phyloP scores from a whole-genome alignment of 495 filamentous ascomycete species.

The Astrothelium macrocarpum region DNA sequence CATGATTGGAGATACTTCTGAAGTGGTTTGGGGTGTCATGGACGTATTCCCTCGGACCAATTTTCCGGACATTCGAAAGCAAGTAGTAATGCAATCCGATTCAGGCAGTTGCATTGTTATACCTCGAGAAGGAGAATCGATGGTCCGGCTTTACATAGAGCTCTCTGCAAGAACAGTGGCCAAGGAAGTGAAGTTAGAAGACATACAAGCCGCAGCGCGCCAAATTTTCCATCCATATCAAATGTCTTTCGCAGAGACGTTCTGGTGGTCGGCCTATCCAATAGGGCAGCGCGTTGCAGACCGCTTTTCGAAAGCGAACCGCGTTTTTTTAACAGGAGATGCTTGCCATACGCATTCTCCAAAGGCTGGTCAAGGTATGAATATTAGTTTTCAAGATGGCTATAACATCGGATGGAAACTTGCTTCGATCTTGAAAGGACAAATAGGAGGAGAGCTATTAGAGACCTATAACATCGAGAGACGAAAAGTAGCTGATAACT shows the following conservation, averaged over 20 bases:
- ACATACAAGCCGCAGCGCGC: slow-evolving; percentile 48
- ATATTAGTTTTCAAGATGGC: slow-evolving; percentile 9
- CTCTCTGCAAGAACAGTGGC: slow-evolving; percentile 44
- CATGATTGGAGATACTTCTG: slow-evolving; percentile 66
- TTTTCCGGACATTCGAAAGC: slow-evolving; percentile 66
- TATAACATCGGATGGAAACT: slow-evolving; percentile 10
- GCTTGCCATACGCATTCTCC: slow-evolving; percentile 76
- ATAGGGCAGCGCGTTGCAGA: slow-evolving; percentile 52
- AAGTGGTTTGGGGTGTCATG: slow-evolving; percentile 76
- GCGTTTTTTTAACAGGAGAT: slow-evolving; percentile 72
- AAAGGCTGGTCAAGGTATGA: slow-evolving; percentile 65
- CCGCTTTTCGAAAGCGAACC: slow-evolving; percentile 43
- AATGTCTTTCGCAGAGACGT: slow-evolving; percentile 42
- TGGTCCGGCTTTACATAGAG: slow-evolving; percentile 55
- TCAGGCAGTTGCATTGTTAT: slow-evolving; percentile 51
- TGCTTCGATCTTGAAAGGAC: slow-evolving; percentile 31
- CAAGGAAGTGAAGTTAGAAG: slow-evolving; percentile 38
- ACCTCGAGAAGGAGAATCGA: slow-evolving; percentile 53
- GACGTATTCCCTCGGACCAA: slow-evolving; percentile 64
- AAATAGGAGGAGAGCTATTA: slow-evolving; percentile 46
- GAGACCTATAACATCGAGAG: slow-evolving; percentile 63
- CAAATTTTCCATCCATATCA: slow-evolving; percentile 49
- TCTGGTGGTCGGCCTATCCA: slow-evolving; percentile 52
- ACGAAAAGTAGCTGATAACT: slow-evolving; percentile 53
- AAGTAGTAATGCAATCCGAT: slow-evolving; percentile 44